Evolutionary conservation across 495 filamentous ascomycete genomes (phyloP), one percentile per base, ranked within the genome.

Genomic region (Penicillium tannophilum): DNA sequence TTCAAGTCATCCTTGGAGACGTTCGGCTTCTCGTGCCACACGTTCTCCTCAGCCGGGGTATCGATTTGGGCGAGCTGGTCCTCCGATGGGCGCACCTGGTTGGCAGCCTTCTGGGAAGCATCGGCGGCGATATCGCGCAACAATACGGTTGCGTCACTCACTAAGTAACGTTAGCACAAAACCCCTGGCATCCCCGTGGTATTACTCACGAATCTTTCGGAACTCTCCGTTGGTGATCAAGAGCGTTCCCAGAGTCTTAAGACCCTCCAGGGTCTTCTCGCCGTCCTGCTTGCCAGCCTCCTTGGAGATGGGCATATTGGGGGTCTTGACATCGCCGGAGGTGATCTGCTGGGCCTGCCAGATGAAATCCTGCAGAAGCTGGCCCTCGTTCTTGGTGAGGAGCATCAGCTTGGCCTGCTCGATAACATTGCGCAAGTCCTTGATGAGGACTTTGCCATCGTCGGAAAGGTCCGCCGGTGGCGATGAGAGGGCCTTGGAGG

Each of bases 161-260:
- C 91, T 94, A 59, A 17, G 33, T 58, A 17, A 24, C 0, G 24
- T 56, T 16, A 54, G 52, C 12, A 31, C 49, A 19, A 26, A 10
- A 9, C n/a, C n/a, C n/a, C 2, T 7, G 5, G 26, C 44, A n/a
- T 6, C 8, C 19, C 20, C 16, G 10, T 12, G 39, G 36, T 35
- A 5, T 8, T 52, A 87, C 90, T 72, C 81, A 94, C 91, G 74
- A 20, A 97, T 84, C 79, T 97, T 97, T 47, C 92, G 84, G 79
- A 97, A 97, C 76, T 97, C 93, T 58, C 94, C 95, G 62, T 98
- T 98, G 58, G 92, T 93, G 69, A 98, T 88, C 60, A 98, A 76
- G 47, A 98, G 82, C 11, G 88, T 93, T 45, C 95, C 94, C 8
- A 98, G 75, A 2, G 90, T 95, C 53, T 90, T 88, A 30, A 98